phyloP scores from a whole-genome alignment of 2,329 filamentous ascomycete species.

The Macrophomina phaseolina region DNA sequence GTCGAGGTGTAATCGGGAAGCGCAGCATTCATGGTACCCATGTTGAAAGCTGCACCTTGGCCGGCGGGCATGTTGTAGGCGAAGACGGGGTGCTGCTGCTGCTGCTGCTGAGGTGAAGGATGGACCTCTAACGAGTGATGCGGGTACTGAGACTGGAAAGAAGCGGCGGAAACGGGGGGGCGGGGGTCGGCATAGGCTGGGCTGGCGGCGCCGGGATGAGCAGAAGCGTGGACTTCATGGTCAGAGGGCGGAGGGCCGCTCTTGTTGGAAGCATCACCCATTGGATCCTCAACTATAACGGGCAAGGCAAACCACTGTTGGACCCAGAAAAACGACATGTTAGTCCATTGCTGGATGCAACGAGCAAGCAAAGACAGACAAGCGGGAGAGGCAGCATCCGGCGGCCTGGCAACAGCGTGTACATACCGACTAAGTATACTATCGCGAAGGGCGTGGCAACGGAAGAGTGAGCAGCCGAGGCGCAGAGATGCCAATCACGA shows the following conservation, averaged over 20 bases:
- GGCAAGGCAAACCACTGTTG: slow-evolving; percentile 51
- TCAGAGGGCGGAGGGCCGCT: slow-evolving; percentile 39
- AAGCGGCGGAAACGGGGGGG: slow-evolving; percentile 23
- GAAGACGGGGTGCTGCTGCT: slow-evolving; percentile 32
- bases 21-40: slow-evolving; percentile 43
- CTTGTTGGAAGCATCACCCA: slow-evolving; percentile 47
- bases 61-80: slow-evolving; percentile 32
- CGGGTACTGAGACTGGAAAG: slow-evolving; percentile 27
- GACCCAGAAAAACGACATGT: slow-evolving; percentile 50
- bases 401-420: neutral
- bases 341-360: slow-evolving; percentile 32
- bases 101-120: slow-evolving; percentile 32
- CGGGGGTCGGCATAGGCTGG: slow-evolving; percentile 31
- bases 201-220: slow-evolving; percentile 16
- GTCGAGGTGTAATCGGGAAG: slow-evolving; percentile 43
- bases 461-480: slow-evolving; percentile 18
- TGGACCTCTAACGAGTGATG: slow-evolving; percentile 37
- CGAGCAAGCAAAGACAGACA: neutral
- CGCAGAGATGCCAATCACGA: slow-evolving; percentile 31
- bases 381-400: neutral
- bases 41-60: slow-evolving; percentile 43
- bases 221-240: neutral
- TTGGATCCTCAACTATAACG: slow-evolving; percentile 45
- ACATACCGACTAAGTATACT: slow-evolving; percentile 23
- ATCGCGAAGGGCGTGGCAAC: slow-evolving; percentile 11